A percentile compares a stretch with the other conserved stretches of the same genome.
phyloP scores from a whole-genome alignment of 208 protist genomes.

The Leishmania major region DNA sequence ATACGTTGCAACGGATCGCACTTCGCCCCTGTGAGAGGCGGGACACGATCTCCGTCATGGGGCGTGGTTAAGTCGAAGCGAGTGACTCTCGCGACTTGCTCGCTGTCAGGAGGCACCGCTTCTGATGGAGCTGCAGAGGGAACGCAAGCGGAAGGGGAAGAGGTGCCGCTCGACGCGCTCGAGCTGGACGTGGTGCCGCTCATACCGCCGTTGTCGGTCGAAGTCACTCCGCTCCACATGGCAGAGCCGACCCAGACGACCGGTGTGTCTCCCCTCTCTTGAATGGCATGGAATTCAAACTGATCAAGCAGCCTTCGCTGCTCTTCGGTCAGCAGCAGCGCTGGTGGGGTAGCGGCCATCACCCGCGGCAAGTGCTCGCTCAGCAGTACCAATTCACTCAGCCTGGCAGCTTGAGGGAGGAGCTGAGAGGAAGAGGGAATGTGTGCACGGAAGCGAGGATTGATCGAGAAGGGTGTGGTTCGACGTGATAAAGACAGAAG shows the following conservation, averaged over 20 bases:
- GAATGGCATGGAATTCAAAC: slow-evolving; percentile 20
- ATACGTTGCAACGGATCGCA: background rate
- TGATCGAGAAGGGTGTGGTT: too few relatives aligned
- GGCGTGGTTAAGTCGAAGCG: background rate
- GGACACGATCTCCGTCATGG: background rate
- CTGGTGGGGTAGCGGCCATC: background rate
- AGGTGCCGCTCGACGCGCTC: background rate
- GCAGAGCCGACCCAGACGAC: slow-evolving; percentile 3
- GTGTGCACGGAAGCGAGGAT: background rate
- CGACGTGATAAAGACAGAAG: background rate
- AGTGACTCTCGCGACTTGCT: background rate
- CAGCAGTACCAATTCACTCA: background rate
- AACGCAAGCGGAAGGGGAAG: background rate
- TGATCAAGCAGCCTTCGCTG: slow-evolving; percentile 16
- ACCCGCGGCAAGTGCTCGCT: background rate
- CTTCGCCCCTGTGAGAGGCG: background rate
- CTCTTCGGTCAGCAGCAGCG: slow-evolving; percentile 14
- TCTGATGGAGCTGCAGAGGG: background rate
- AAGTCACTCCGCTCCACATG: background rate
- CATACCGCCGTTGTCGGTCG: background rate
- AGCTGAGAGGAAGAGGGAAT: slow-evolving; percentile 8
- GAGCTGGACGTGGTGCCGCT: background rate
- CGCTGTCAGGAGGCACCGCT: background rate
- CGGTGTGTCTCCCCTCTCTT: background rate
- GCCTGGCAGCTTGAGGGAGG: background rate